These are phyloP conservation scores for Chaetomiaceae sp. DNA, from an alignment of 2,329 filamentous ascomycete species.

Conservation along the genomic window DNA sequence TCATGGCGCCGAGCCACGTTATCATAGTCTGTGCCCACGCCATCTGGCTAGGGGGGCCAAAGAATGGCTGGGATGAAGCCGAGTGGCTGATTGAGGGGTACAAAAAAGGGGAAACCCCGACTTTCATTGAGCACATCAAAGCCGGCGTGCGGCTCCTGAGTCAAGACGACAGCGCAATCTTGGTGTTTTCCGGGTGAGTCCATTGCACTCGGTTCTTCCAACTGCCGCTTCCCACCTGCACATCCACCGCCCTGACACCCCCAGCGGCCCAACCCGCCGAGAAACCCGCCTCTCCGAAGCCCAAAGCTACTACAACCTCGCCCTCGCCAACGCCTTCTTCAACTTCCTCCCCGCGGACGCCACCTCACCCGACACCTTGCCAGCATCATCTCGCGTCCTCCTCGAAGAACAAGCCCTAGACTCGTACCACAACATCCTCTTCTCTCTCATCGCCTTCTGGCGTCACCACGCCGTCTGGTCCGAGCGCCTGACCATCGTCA, in stretches of 20 bases:
- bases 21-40: constrained; percentile 82
- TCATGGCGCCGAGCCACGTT: constrained; percentile 47
- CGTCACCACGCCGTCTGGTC: constrained; percentile 54
- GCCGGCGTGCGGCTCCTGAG: constrained; percentile 55
- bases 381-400: constrained; percentile 39
- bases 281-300: constrained; percentile 57
- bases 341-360: constrained; percentile 29
- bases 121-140: constrained; percentile 72
- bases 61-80: constrained; percentile 48
- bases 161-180: constrained; percentile 43
- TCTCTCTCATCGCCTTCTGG: constrained; percentile 60
- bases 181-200: constrained; percentile 69
- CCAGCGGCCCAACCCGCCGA: constrained; percentile 59
- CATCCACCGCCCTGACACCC: too few relatives aligned
- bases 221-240: too few relatives aligned
- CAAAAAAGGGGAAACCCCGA: constrained; percentile 71
- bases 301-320: constrained; percentile 56
- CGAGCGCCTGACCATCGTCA: constrained; percentile 55
- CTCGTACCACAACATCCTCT: constrained; percentile 79
- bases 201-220: too few relatives aligned
- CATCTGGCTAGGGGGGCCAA: constrained; percentile 62
- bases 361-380: neutral
- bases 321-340: constrained; percentile 45
- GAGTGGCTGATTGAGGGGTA: constrained; percentile 75
- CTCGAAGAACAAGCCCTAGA: constrained; percentile 73